Conservation (phyloP, 306 rosid species). For the Cicer judaicum region DNA sequence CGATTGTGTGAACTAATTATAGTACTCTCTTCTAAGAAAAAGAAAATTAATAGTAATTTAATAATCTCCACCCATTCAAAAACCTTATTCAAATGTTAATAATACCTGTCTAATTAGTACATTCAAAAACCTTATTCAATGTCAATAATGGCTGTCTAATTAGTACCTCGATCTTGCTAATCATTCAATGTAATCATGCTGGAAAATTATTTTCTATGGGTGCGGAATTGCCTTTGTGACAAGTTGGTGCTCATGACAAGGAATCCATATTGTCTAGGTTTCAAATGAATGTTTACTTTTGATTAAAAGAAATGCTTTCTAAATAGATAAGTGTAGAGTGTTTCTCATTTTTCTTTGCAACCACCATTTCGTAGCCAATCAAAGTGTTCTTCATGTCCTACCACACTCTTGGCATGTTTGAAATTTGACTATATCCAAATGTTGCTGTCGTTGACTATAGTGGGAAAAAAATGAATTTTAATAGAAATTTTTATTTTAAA, state of each 20-base stretch:
- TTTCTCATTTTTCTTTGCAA: conserved; percentile 12
- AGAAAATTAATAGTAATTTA: background rate
- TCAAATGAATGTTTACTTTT: background rate
- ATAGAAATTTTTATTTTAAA: background rate
- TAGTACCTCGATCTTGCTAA: background rate
- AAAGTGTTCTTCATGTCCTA: background rate
- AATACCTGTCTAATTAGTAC: background rate
- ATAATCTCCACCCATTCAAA: background rate
- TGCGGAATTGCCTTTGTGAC: conserved; percentile 8
- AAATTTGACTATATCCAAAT: background rate
- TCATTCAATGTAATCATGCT: conserved; percentile 9
- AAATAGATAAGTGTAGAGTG: background rate
- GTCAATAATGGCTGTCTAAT: background rate
- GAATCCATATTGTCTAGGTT: conserved; percentile 18
- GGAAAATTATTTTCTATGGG: background rate
- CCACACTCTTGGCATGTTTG: background rate
- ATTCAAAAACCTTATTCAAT: background rate
- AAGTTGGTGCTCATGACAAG: conserved; percentile 26
- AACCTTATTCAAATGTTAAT: background rate
- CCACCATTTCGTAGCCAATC: conserved; percentile 9
- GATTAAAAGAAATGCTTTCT: conserved; percentile 1
- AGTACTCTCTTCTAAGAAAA: too few species aligned
- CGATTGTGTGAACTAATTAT: too few species aligned
- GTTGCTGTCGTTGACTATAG: background rate
- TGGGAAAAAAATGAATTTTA: background rate